Evolutionary conservation across 441 rosid species (phyloP).

Genomic region (Pelargonium cotyledonis): DNA sequence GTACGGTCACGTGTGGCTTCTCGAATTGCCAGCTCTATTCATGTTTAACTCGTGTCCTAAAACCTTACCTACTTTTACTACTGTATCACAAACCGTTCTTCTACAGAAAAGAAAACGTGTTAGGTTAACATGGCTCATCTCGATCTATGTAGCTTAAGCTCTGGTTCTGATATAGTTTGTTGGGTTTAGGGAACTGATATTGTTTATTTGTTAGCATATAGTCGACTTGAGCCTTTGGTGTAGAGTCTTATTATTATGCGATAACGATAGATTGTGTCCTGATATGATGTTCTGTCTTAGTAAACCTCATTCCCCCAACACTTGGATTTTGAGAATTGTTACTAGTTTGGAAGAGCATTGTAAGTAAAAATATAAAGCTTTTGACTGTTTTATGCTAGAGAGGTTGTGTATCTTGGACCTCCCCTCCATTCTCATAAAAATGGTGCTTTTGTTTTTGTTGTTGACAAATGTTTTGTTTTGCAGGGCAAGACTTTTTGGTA

Average conservation of each 20-base stretch:
- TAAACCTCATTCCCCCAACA: not conserved
- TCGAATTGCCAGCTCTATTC: not conserved
- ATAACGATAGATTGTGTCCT: not conserved
- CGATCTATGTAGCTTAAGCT: constrained; percentile 17
- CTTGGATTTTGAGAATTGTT: not conserved
- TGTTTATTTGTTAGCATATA: not conserved
- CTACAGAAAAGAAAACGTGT: too few species aligned
- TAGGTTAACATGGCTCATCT: too few species aligned
- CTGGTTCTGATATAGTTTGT: constrained; percentile 11
- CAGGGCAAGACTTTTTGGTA: too few species aligned
- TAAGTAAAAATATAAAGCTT: not conserved
- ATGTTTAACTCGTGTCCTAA: not conserved
- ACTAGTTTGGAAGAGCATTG: constrained; percentile 14
- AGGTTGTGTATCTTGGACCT: constrained; percentile 22
- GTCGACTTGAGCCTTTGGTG: not conserved
- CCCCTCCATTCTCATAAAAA: constrained; percentile 9
- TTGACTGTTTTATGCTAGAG: constrained; percentile 6
- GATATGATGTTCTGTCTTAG: not conserved
- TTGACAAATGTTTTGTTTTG: too few species aligned
- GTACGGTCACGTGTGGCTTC: not conserved
- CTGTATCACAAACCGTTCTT: too few species aligned
- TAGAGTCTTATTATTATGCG: not conserved
- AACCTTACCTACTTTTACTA: not conserved
- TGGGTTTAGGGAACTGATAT: not conserved
- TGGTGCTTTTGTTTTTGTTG: not conserved